Evolutionary conservation across 352 stramenopile genomes (phyloP).

Genomic region (Phytophthora melonis): DNA sequence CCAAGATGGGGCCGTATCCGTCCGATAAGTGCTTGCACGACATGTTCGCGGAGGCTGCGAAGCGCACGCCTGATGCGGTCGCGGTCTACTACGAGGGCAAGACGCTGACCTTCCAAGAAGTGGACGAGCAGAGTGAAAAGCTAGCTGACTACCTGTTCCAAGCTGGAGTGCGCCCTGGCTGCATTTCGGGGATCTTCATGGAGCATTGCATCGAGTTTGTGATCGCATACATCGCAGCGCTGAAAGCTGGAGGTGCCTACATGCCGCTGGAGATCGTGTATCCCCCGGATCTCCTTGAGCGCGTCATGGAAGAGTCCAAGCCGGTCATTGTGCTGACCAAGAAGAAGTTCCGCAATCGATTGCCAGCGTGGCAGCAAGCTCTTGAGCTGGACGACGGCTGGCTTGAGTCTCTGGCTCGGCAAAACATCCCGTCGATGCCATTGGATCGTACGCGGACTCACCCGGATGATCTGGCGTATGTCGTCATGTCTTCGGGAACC

Average conservation of each 20-base stretch:
- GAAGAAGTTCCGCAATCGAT: constrained; percentile 64
- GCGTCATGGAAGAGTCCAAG: constrained; percentile 90
- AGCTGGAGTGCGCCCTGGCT: constrained; percentile 71
- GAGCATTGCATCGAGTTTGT: constrained; percentile 94
- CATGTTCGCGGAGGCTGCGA: constrained; percentile 78
- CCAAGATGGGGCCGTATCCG: constrained; percentile 63
- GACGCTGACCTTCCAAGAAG: constrained; percentile 72
- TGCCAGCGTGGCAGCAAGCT: constrained; percentile 74
- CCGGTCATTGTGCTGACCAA: constrained; percentile 91
- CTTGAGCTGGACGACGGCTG: constrained; percentile 76
- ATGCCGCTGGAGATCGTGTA: constrained; percentile 93
- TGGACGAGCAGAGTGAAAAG: constrained; percentile 72
- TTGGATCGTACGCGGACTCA: constrained; percentile 64
- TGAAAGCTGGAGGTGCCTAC: constrained; percentile 93
- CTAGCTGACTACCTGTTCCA: constrained; percentile 76
- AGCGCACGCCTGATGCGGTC: constrained; percentile 65
- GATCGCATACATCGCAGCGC: constrained; percentile 89
- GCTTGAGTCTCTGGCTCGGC: constrained; percentile 39
- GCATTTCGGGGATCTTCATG: constrained; percentile 90
- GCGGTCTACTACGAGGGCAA: constrained; percentile 79
- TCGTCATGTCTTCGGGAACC: constrained; percentile 94
- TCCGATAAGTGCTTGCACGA: constrained; percentile 83
- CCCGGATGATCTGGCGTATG: constrained; percentile 92
- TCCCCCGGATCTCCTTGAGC: constrained; percentile 88
- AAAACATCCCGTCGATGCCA: constrained; percentile 58